These are phyloP conservation scores for Penicillium pulvis DNA, from an alignment of 495 filamentous ascomycete species.

Conservation along the genomic window DNA sequence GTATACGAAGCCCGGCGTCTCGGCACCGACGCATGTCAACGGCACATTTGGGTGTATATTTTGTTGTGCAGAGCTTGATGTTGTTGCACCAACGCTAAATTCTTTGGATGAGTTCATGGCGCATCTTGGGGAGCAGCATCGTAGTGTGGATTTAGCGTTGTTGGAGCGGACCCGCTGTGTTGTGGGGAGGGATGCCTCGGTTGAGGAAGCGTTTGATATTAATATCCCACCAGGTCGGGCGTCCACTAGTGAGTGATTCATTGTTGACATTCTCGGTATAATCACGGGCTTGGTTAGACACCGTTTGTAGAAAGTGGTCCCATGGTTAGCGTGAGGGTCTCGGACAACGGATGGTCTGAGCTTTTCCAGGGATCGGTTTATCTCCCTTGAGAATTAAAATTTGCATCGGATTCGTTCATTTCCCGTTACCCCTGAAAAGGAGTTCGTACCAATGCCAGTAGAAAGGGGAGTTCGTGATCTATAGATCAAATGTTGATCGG, in stretches of 20 bases:
- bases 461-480: neutral
- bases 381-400: neutral
- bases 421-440: neutral
- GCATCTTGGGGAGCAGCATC: slow-evolving; percentile 35
- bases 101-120: slow-evolving; percentile 45
- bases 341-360: slow-evolving; percentile 1
- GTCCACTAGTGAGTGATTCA: neutral
- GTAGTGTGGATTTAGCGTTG: neutral
- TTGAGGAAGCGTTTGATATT: slow-evolving; percentile 43
- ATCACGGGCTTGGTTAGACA: no score
- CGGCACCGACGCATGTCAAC: slow-evolving; percentile 14
- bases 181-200: slow-evolving; percentile 30
- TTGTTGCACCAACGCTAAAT: slow-evolving; percentile 35
- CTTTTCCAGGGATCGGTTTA: neutral
- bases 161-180: slow-evolving; percentile 25
- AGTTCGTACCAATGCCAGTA: neutral
- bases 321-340: neutral
- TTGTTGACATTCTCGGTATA: no score
- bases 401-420: neutral
- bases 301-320: no score
- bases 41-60: slow-evolving; percentile 48
- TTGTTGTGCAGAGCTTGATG: slow-evolving; percentile 42
- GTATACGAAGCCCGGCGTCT: slow-evolving; percentile 22
- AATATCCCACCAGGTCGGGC: slow-evolving; percentile 28
- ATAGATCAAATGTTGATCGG: neutral